Conservation (phyloP, 2,329 filamentous ascomycete species). For the Aspergillus arachidicola region DNA sequence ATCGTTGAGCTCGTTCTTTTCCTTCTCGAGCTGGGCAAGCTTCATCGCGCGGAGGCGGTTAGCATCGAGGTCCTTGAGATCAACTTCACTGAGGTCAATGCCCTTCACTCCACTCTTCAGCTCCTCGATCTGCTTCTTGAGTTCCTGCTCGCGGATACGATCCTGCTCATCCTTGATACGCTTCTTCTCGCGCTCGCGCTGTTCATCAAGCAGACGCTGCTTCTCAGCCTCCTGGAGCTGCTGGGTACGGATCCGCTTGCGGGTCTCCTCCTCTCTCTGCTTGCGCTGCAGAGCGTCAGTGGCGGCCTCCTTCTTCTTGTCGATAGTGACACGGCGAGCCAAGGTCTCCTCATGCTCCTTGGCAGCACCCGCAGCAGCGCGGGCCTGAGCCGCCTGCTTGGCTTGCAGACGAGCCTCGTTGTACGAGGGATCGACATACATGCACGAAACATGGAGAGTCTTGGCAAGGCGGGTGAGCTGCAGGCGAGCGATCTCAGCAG, state of each 20-base stretch:
- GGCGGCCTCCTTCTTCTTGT: slow-evolving; percentile 96
- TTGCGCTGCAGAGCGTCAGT: slow-evolving; percentile 83
- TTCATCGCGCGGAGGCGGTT: slow-evolving; percentile 92
- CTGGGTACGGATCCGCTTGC: slow-evolving; percentile 83
- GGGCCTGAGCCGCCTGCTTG: slow-evolving; percentile 76
- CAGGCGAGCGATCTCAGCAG: slow-evolving; percentile 94
- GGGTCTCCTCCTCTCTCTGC: slow-evolving; percentile 88
- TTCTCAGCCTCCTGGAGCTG: slow-evolving; percentile 88
- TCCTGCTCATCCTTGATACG: slow-evolving; percentile 85
- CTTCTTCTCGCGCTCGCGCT: slow-evolving; percentile 84
- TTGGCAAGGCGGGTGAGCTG: slow-evolving; percentile 91
- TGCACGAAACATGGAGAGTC: slow-evolving; percentile 87
- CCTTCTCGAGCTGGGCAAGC: slow-evolving; percentile 91
- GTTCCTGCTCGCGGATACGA: slow-evolving; percentile 86
- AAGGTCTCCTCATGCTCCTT: slow-evolving; percentile 86
- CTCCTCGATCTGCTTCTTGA: slow-evolving; percentile 89
- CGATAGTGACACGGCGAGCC: slow-evolving; percentile 84
- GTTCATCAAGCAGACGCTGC: slow-evolving; percentile 86
- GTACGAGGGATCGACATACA: slow-evolving; percentile 91
- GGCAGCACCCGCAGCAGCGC: slow-evolving; percentile 84
- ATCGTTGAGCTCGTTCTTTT: slow-evolving; percentile 95
- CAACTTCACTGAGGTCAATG: slow-evolving; percentile 70
- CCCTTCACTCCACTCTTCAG: slow-evolving; percentile 85
- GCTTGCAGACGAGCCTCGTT: slow-evolving; percentile 78
- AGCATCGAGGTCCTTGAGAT: slow-evolving; percentile 84